Percentiles rank a stretch among this genome's conserved stretches.
Evolutionary conservation across 2,329 filamentous ascomycete species (phyloP).

Genomic region (Fusarium poae): DNA sequence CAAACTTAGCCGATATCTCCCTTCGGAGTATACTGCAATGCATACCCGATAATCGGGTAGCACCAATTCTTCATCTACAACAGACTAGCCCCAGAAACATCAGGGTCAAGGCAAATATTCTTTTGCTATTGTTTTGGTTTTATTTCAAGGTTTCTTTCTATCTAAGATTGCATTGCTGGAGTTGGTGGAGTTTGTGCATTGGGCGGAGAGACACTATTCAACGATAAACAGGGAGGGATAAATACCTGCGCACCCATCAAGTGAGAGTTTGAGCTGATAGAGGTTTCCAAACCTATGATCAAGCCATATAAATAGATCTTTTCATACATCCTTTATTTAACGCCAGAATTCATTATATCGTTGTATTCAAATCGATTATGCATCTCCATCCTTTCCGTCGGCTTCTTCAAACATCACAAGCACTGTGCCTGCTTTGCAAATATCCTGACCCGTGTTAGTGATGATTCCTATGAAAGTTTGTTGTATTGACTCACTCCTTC

Average conservation of each 20-base stretch:
- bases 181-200: constrained; percentile 26
- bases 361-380: constrained; percentile 30
- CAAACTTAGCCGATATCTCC: constrained; percentile 53
- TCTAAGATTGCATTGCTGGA: constrained; percentile 7
- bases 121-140: constrained; percentile 10
- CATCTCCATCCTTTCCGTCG: constrained; percentile 49
- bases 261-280: background rate
- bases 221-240: background rate
- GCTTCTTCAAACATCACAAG: constrained; percentile 78
- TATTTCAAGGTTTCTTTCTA: background rate
- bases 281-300: background rate
- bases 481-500: constrained; percentile 71
- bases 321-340: constrained; percentile 32
- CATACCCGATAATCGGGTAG: constrained; percentile 44
- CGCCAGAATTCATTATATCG: constrained; percentile 28
- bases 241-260: background rate
- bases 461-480: background rate
- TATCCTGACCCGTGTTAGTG: constrained; percentile 66
- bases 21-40: constrained; percentile 53
- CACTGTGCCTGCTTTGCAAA: constrained; percentile 82
- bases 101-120: constrained; percentile 8
- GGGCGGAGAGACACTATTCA: constrained; percentile 11
- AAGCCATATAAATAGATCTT: constrained; percentile 14
- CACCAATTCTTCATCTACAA: constrained; percentile 3
- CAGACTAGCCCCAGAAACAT: constrained; percentile 2